These are phyloP conservation scores for Hymenotorrendiella dingleyae DNA, from an alignment of 2,329 filamentous ascomycete genomes.

Conservation along the genomic window DNA sequence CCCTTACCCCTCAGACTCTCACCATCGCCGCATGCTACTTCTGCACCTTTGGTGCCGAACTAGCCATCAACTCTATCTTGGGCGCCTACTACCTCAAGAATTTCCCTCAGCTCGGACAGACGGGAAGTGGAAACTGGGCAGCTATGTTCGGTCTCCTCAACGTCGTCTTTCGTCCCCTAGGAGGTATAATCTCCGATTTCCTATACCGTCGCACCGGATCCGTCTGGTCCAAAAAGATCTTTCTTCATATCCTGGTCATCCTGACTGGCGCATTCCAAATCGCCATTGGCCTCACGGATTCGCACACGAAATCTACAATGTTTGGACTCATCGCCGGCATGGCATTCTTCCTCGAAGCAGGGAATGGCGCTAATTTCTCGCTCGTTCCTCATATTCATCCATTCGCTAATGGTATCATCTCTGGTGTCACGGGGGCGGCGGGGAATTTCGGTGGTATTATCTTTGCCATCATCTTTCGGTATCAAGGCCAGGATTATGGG, in stretches of 20 bases:
- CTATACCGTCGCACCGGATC: conserved; percentile 33
- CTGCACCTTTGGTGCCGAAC: conserved; percentile 58
- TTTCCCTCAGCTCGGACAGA: conserved; percentile 52
- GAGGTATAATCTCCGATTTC: conserved; percentile 50
- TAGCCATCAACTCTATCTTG: conserved; percentile 56
- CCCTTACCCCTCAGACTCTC: conserved; percentile 48
- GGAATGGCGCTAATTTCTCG: conserved; percentile 81
- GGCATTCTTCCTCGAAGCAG: conserved; percentile 77
- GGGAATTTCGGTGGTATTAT: conserved; percentile 83
- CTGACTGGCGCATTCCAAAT: conserved; percentile 54
- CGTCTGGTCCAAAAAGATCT: conserved; percentile 60
- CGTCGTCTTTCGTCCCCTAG: conserved; percentile 59
- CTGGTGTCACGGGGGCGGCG: conserved; percentile 69
- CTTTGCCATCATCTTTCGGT: conserved; percentile 79
- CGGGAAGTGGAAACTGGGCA: conserved; percentile 54
- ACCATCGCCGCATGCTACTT: conserved; percentile 52
- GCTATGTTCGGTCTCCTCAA: conserved; percentile 74
- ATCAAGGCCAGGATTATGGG: conserved; percentile 61
- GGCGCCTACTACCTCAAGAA: conserved; percentile 53
- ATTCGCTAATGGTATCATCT: conserved; percentile 70
- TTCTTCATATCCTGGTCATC: conserved; percentile 50
- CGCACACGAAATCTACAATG: conserved; percentile 57
- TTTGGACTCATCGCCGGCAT: conserved; percentile 72
- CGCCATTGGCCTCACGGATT: conserved; percentile 58
- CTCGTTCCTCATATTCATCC: conserved; percentile 81